Evolutionary conservation across 2,329 filamentous ascomycete genomes (phyloP), one percentile per base, ranked within the genome.

Genomic region (Ascochyta lentis): DNA sequence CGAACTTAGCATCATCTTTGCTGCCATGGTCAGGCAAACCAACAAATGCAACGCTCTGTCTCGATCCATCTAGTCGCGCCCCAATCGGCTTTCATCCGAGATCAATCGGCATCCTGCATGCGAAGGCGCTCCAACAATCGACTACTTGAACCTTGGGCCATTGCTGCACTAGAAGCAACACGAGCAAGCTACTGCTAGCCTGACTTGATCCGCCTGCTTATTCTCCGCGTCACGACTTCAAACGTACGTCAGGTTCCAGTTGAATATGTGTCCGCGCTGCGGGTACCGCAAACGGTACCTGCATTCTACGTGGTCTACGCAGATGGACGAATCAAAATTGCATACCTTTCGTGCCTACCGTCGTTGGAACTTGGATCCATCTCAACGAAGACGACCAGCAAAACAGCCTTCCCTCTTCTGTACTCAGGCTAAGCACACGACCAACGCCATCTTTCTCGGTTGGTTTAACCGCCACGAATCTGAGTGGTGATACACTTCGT

Each of bases 211-310:
- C 40, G 52, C 16, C 41, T 24, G 12, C 42, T 29, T 37, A 23
- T 37, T 41, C 46, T 50, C 41, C 46, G 47, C 8, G 15, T 27
- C 4, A 31, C 31, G n/a, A 46, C 35, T 35, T 35, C 26, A 26
- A 40, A 19, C 19, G 19, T 19, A 16, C 29, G 15, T 40, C 39
- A 55, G 23, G 8, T 22, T 27, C 41, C n/a, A 15, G 13, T 34
- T 26, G 24, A 24, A 40, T 31, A 19, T 22, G 12, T 35, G n/a
- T 35, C 35, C 24, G 13, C 24, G 24, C 23, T 46, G 22, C 24
- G 50, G 27, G 13, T 38, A 13, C 41, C 13, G 13, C 8, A 9
- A n/a, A 10, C 27, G 27, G 53, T 55, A 56, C 53, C 53, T 56
- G 53, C 47, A 43, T 56, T 51, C n/a, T 12, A 46, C 33, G 15